Conservation (phyloP, 2,329 filamentous ascomycete genomes). For the Penicillium polonicum region DNA sequence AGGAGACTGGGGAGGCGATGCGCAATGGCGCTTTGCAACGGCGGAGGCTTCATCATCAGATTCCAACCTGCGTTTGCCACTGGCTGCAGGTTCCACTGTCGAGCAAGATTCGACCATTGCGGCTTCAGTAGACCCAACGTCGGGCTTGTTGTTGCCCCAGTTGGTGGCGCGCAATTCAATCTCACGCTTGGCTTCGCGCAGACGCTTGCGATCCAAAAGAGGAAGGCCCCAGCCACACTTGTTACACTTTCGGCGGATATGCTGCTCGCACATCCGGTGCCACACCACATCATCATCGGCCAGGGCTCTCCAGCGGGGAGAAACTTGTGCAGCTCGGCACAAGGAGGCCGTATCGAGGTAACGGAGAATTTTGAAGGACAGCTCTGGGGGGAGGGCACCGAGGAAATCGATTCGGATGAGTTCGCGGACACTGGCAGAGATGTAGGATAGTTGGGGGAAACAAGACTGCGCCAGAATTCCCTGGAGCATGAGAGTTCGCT, state of each 20-base stretch:
- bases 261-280: slow-evolving; percentile 97
- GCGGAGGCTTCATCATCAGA: slow-evolving; percentile 28
- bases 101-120: slow-evolving; percentile 22
- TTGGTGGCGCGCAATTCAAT: slow-evolving; percentile 69
- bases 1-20: slow-evolving; percentile 24
- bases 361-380: slow-evolving; percentile 89
- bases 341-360: slow-evolving; percentile 91
- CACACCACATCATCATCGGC: slow-evolving; percentile 98
- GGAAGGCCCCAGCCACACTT: slow-evolving; percentile 96
- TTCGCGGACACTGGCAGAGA: slow-evolving; percentile 86
- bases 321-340: slow-evolving; percentile 94
- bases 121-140: slow-evolving; percentile 34
- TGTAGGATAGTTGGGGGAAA: slow-evolving; percentile 91
- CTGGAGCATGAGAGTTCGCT: slow-evolving; percentile 93
- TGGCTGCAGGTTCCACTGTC: slow-evolving; percentile 9
- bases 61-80: slow-evolving; percentile 32
- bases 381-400: slow-evolving; percentile 79
- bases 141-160: slow-evolving; percentile 55
- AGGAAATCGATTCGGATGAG: slow-evolving; percentile 98
- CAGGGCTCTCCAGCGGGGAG: slow-evolving; percentile 77
- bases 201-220: slow-evolving; percentile 79
- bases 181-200: slow-evolving; percentile 83
- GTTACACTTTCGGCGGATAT: slow-evolving; percentile 88
- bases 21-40: slow-evolving; percentile 35
- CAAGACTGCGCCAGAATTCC: slow-evolving; percentile 96